A percentile compares a stretch with the other conserved stretches of the same genome.
These are phyloP conservation scores for Stentor coeruleus DNA, from an alignment of 73 alveolate species.

Conservation along the genomic window DNA sequence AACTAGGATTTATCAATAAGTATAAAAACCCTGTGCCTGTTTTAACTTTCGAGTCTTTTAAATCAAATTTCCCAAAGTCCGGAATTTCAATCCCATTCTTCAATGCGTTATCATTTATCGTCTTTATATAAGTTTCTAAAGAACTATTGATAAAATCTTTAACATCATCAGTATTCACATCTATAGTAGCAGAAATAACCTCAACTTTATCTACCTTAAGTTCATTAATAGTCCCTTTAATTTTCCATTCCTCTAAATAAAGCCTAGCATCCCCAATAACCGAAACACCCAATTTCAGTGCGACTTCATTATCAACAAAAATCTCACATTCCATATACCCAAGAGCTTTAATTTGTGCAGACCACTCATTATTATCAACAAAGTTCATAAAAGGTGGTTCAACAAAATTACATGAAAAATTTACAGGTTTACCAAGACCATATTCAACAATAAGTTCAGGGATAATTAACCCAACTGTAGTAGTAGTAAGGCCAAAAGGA, in stretches of 20 bases:
- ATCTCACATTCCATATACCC: neutral
- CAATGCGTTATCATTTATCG: neutral
- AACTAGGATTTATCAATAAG: neutral
- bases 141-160: neutral
- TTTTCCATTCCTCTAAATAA: neutral
- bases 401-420: neutral
- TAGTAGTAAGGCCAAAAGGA: neutral
- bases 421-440: neutral
- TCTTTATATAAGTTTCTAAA: neutral
- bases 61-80: neutral
- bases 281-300: neutral
- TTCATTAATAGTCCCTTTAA: neutral
- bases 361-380: neutral
- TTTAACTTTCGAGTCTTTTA: neutral
- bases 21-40: neutral
- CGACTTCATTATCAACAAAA: neutral
- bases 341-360: neutral
- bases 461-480: neutral
- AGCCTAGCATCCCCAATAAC: neutral
- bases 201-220: neutral
- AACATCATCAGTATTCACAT: neutral
- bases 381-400: neutral
- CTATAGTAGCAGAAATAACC: neutral
- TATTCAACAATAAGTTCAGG: neutral
- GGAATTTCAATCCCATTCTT: neutral